A percentile compares a stretch with the other conserved stretches of the same genome.
These are phyloP conservation scores for Phyllosticta capitalensis DNA, from an alignment of 2,329 filamentous ascomycete genomes.

Conservation along the genomic window DNA sequence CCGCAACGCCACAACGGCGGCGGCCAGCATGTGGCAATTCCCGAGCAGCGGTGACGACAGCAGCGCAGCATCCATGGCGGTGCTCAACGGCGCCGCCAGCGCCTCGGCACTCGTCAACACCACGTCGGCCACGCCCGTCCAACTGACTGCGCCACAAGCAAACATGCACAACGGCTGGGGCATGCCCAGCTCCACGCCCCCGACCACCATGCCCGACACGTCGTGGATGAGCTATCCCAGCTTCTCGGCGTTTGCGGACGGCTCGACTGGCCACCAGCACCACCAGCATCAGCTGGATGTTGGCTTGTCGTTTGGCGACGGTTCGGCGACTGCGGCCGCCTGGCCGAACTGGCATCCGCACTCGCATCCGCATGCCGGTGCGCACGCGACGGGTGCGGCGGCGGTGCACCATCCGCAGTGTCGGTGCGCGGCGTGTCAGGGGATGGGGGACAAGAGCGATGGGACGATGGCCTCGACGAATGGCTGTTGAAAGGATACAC, in stretches of 20 bases:
- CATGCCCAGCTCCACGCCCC: neutral
- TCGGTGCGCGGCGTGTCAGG: too few species aligned
- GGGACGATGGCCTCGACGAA: too few species aligned
- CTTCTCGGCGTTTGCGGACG: neutral
- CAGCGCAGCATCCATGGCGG: neutral
- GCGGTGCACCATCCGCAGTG: too few species aligned
- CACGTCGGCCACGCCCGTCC: too few species aligned
- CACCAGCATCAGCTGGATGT: neutral
- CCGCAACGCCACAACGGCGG: neutral
- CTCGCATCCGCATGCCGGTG: too few species aligned
- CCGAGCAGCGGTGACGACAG: neutral
- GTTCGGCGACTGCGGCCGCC: neutral
- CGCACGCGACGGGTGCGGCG: too few species aligned
- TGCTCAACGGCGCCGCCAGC: neutral
- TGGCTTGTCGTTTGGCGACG: neutral
- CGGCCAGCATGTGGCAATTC: neutral
- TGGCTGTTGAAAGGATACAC: too few species aligned
- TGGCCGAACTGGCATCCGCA: neutral
- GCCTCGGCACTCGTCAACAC: neutral
- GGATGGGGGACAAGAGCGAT: too few species aligned
- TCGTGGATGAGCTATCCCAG: neutral
- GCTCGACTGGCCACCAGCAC: too few species aligned
- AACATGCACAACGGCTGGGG: neutral
- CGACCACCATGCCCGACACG: neutral
- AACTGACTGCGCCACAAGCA: neutral